Evolutionary conservation across 2,329 filamentous ascomycete species (phyloP), one percentile per base, ranked within the genome.

Genomic region (Colletotrichum australisinense): DNA sequence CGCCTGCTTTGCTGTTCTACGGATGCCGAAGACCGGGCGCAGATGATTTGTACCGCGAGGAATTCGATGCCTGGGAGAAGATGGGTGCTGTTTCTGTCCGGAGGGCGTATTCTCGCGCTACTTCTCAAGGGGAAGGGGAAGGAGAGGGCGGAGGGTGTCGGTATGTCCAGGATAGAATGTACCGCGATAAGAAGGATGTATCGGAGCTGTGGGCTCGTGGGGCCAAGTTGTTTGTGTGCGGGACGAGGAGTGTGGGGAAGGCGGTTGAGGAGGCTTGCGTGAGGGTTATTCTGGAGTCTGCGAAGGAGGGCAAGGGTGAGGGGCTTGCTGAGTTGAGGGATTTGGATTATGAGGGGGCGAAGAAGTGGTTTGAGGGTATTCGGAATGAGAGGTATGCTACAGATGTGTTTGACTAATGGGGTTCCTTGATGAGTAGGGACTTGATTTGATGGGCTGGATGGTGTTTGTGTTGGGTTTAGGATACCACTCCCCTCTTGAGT

Each of bases 151-250:
- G 85, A 6, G 89, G 87, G 0, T 89, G 81, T 75, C 81, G 79
- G 75, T 86, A 87, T 74, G 86, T 88, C 14, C 86, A 88, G 79
- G 83, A 88, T 58, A 78, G 84, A 6, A 70, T 88, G 64, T 79
- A 76, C 11, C 79, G 78, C 3, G 79, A 85, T 59, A 69, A 78
- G 6, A 76, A 75, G 6, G 79, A 81, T 5, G 73, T 84, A 5
- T 67, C 74, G 58, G 72, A 57, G n/a, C 75, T 84, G 52, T 85
- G 84, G 84, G 73, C 79, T 11, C 14, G 60, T 9, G 83, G 81
- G 0, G 82, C 89, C 0, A 88, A 88, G 77, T 80, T 92, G 5
- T 93, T 88, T 78, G 88, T 93, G 0, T 93, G 91, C 77, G 91
- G 92, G 0, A 88, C 86, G 52, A 81, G 84, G 14, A 78, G 78